These are phyloP conservation scores for Aspergillus arachidicola DNA, from an alignment of 2,329 filamentous ascomycete genomes.

Conservation along the genomic window DNA sequence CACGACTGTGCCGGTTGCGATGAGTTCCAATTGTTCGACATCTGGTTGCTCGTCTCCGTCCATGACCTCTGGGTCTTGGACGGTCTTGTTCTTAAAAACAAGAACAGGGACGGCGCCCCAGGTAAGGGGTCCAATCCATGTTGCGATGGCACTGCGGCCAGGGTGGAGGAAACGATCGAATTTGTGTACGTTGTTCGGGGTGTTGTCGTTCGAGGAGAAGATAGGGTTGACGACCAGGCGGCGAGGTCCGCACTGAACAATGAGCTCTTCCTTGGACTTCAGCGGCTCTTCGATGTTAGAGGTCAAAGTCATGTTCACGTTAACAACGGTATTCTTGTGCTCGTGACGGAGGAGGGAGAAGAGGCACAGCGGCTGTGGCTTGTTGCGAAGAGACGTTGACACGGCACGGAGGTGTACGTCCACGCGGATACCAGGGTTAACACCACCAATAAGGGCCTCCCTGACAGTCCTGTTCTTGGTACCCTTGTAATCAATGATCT, in stretches of 20 bases:
- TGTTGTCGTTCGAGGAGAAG: constrained; percentile 86
- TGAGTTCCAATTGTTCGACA: constrained; percentile 63
- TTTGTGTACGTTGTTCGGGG: constrained; percentile 96
- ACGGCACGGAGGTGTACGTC: constrained; percentile 71
- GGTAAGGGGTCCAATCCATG: constrained; percentile 84
- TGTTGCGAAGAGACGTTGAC: constrained; percentile 55
- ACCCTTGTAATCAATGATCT: constrained; percentile 86
- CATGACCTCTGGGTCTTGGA: constrained; percentile 44
- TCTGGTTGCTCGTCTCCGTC: constrained; percentile 48
- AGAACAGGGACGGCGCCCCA: constrained; percentile 92
- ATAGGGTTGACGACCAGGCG: constrained; percentile 86
- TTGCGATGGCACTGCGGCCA: constrained; percentile 83
- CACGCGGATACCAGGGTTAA: constrained; percentile 80
- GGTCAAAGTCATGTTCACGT: constrained; percentile 85
- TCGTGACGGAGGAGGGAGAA: constrained; percentile 92
- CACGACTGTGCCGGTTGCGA: constrained; percentile 85
- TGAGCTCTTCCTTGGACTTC: constrained; percentile 88
- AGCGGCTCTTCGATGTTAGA: constrained; percentile 74
- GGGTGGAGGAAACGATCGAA: constrained; percentile 91
- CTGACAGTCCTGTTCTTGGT: constrained; percentile 74
- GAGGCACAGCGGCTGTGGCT: constrained; percentile 65
- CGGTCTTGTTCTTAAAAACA: constrained; percentile 69
- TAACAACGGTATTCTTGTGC: constrained; percentile 87
- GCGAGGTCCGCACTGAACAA: constrained; percentile 87
- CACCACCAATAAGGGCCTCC: constrained; percentile 86